phyloP scores from a whole-genome alignment of 306 rosid genomes.

The Rosa rugosa region DNA sequence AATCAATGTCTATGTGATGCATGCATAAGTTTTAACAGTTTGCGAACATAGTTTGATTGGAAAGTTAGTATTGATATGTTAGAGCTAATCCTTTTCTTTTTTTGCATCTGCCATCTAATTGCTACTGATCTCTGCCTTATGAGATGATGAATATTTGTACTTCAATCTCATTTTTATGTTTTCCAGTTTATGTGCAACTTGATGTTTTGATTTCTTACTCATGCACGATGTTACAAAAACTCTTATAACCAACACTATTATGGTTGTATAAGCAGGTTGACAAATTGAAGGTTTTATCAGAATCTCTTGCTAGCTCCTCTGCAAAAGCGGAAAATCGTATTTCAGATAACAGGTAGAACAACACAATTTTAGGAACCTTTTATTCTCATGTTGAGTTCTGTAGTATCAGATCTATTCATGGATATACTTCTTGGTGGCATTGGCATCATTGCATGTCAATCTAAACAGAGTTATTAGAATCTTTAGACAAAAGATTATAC shows the following conservation, averaged over 20 bases:
- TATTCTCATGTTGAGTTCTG: neutral
- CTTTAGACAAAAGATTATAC: neutral
- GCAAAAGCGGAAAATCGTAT: constrained; percentile 93
- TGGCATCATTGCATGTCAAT: neutral
- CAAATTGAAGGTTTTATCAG: constrained; percentile 86
- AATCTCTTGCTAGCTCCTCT: constrained; percentile 91
- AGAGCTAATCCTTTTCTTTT: too few species aligned
- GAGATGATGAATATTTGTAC: neutral
- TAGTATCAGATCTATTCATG: constrained; percentile 10
- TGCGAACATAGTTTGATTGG: neutral
- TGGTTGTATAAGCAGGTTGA: constrained; percentile 65
- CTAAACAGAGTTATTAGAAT: neutral
- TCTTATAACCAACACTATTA: constrained; percentile 11
- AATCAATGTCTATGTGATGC: neutral
- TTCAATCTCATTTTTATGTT: neutral
- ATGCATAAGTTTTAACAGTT: neutral
- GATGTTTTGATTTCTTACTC: neutral
- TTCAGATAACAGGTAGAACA: constrained; percentile 73
- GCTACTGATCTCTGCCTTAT: neutral
- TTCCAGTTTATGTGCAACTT: neutral
- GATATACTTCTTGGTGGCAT: neutral
- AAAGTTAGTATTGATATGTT: neutral
- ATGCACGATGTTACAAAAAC: neutral
- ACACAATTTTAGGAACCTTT: constrained; percentile 2
- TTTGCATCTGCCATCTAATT: neutral